Evolutionary conservation across 345 rosid genomes (phyloP).

Genomic region (Hibiscus tridactylites): DNA sequence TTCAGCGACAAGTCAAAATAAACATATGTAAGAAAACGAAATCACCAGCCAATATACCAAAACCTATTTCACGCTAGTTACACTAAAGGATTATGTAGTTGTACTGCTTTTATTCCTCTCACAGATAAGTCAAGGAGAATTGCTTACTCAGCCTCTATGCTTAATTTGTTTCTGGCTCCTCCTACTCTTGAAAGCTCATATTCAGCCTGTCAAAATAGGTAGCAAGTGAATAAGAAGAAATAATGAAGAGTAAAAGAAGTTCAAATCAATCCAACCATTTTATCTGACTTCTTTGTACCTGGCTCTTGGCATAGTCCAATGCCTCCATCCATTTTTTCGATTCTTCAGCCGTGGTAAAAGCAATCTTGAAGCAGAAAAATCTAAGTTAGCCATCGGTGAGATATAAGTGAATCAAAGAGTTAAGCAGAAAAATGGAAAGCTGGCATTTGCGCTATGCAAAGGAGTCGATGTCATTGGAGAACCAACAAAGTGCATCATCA

Average conservation of each 20-base stretch:
- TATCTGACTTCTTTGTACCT: constrained; percentile 35
- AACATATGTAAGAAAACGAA: background rate
- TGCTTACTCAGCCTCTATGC: constrained; percentile 70
- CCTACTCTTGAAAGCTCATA: constrained; percentile 56
- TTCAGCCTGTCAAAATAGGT: constrained; percentile 54
- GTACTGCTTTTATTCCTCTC: background rate
- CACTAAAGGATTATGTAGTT: background rate
- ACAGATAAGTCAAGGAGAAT: constrained; percentile 11
- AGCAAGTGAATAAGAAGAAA: background rate
- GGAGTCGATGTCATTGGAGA: background rate
- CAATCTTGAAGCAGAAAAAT: constrained; percentile 55
- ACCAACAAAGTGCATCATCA: background rate
- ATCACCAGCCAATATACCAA: background rate
- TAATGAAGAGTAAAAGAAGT: background rate
- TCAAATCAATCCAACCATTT: background rate
- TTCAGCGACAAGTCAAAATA: constrained; percentile 4
- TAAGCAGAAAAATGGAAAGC: background rate
- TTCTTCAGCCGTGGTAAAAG: constrained; percentile 88
- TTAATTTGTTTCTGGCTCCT: constrained; percentile 70
- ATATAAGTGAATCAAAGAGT: background rate
- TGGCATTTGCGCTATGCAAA: background rate
- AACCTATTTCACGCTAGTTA: background rate
- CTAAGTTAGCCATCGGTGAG: background rate
- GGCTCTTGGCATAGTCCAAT: constrained; percentile 91
- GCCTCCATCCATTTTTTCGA: constrained; percentile 87